These are phyloP conservation scores for Rhodotorula sp. DNA, from an alignment of 1,284 basidiomycete species.

Conservation along the genomic window DNA sequence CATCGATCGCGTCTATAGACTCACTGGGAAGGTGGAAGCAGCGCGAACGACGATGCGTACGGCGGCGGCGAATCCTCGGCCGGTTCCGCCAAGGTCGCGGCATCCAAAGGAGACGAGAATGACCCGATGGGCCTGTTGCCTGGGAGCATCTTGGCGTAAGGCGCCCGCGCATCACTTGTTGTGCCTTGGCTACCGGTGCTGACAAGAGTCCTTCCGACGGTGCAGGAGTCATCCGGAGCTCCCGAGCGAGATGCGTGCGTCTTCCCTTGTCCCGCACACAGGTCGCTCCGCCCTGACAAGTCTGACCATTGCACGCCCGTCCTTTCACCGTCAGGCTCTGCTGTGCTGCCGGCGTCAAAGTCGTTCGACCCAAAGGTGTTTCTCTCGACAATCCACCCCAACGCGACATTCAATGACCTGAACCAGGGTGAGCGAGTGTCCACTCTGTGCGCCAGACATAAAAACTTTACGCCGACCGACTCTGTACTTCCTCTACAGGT, in stretches of 20 bases:
- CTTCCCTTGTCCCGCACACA: neutral
- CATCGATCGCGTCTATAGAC: conserved; percentile 9
- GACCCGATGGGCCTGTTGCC: conserved; percentile 49
- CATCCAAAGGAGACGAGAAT: conserved; percentile 43
- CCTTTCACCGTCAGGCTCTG: conserved; percentile 31
- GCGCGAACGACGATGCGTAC: conserved; percentile 7
- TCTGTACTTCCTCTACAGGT: neutral
- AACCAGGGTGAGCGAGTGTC: conserved; percentile 56
- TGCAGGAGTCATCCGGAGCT: conserved; percentile 33
- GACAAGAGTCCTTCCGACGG: neutral
- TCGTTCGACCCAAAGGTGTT: conserved; percentile 94
- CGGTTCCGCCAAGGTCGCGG: conserved; percentile 8
- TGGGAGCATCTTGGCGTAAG: conserved; percentile 39
- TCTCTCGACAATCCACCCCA: conserved; percentile 86
- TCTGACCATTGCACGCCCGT: neutral
- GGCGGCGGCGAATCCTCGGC: neutral
- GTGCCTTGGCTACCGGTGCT: too few species aligned
- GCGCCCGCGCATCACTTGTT: too few species aligned
- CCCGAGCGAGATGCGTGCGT: conserved; percentile 33
- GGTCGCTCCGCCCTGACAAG: too few species aligned
- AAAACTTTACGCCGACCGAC: neutral
- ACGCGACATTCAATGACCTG: conserved; percentile 92
- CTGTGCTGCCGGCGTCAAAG: conserved; percentile 79
- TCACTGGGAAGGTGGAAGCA: conserved; percentile 22
- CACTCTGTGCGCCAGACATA: too few species aligned